Base-by-base conservation (phyloP, 768 basidiomycete genomes). In the Serendipita vermifera region DNA sequence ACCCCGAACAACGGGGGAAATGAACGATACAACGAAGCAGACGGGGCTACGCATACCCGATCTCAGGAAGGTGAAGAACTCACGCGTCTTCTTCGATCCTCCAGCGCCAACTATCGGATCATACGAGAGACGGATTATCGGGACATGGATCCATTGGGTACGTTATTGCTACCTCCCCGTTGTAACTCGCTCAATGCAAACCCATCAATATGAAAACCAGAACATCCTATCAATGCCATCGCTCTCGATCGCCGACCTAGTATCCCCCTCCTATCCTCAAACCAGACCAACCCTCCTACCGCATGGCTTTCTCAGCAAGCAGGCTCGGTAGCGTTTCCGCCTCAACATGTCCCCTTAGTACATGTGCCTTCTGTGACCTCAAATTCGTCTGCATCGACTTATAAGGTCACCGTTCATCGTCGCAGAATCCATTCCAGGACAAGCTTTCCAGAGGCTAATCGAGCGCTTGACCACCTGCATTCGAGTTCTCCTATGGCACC, bases 401-500 rank as follows among this genome's bases (percentile, higher is more conserved):
- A 51, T 51, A 17, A 29, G 6, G 46, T 51, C 24, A 51, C 46
- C 3, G 46, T 51, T 51, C 46, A 51, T 51, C 46, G 46, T 20
- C 46, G 46, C 17, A 20, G 46, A 22, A 29, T 51, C 5, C 46
- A 51, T 26, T 51, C 46, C 31, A 17, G 46, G 31, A 51, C 46
- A 20, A 29, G 27, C 27, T 51, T 51, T 29, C 46, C 46, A 9
- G 46, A 51, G 3, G 46, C 46, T 3, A 51, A 51, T 29, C n/a
- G 27, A 5, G 46, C 46, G 7, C 46, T 51, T 80, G 46, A 51
- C 6, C 46, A 51, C 5, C 46, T 51, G 3, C 17, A 51, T 26
- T 7, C 22, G 22, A 22, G 22, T 5, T 17, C 17, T 7, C 31
- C 6, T 5, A 29, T n/a, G n/a, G n/a, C n/a, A n/a, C n/a, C n/a